Evolutionary conservation across 345 rosid species (phyloP), one percentile per base, ranked within the genome.

Genomic region (Eucalyptus cloeziana): DNA sequence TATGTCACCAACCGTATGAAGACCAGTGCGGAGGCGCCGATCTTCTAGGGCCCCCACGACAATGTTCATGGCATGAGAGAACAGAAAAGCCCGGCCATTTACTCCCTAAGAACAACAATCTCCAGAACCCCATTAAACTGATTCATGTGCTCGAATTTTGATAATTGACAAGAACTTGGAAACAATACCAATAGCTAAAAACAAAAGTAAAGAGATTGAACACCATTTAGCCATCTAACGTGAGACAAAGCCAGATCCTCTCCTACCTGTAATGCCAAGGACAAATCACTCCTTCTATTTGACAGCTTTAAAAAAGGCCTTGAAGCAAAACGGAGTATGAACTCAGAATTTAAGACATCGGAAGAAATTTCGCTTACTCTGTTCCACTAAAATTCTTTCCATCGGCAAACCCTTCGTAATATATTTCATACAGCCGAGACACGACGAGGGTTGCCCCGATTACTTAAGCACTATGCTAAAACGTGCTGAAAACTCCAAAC

Each of bases 1-100:
- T 87, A 96, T 92, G 90, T 96, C 99, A 13, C 97, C 97, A 47
- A 96, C 99, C 0, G 99, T 96, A 93, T 96, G 99, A 87, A 96
- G 97, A 80, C 99, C 99, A 1, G 99, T 96, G 87, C 94, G 58
- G 31, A 96, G 96, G 52, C 92, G 91, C 87, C 99, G 89, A 92
- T 96, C 97, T 92, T 96, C 99, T 92, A 93, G 96, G 64, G 95
- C 86, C 86, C 99, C 99, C 27, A 92, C 92, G 86, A 89, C 89
- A 47, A 96, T 60, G 92, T 94, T 96, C 99, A 93, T 93, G 8
- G 99, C 97, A 88, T 94, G 99, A 89, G 99, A 94, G 93, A 96
- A 95, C 60, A 96, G 95, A 92, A 96, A 96, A 56, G 98, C 99
- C 88, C 99, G 92, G 80, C 99, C 98, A 52, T 93, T 93, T 94